These are phyloP conservation scores for Quercus berberidifolia DNA, from an alignment of 306 rosid species.

Conservation along the genomic window DNA sequence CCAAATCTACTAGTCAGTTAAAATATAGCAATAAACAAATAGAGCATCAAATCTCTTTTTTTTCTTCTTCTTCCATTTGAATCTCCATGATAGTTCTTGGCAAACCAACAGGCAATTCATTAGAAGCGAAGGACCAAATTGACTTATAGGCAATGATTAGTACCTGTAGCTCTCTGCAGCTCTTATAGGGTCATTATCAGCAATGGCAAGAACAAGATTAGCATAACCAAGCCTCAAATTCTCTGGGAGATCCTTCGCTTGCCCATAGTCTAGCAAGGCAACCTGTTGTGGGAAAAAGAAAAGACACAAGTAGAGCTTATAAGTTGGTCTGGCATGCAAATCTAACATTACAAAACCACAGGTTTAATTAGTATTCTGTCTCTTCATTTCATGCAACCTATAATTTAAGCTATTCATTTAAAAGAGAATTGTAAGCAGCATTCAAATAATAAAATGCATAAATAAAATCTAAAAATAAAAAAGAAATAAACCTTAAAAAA, in stretches of 20 bases:
- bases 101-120: neutral
- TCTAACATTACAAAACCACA: constrained; percentile 7
- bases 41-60: neutral
- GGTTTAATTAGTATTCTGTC: constrained; percentile 9
- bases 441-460: neutral
- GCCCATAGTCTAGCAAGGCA: constrained; percentile 95
- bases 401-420: neutral
- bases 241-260: constrained; percentile 98
- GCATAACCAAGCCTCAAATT: constrained; percentile 91
- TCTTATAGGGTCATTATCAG: constrained; percentile 65
- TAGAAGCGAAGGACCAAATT: constrained; percentile 1
- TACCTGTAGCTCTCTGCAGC: constrained; percentile 87
- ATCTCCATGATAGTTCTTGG: neutral
- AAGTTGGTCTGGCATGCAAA: constrained; percentile 9
- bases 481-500: neutral
- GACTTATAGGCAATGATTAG: neutral
- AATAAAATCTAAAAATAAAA: neutral
- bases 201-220: constrained; percentile 79
- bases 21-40: neutral
- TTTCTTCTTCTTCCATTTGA: neutral
- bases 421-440: constrained; percentile 5
- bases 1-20: constrained; percentile 6
- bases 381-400: constrained; percentile 8
- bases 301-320: constrained; percentile 6
- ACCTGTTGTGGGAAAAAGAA: constrained; percentile 51